These are phyloP conservation scores for Cymodocea nodosa DNA, from an alignment of 116 monocot genomes.

Conservation along the genomic window DNA sequence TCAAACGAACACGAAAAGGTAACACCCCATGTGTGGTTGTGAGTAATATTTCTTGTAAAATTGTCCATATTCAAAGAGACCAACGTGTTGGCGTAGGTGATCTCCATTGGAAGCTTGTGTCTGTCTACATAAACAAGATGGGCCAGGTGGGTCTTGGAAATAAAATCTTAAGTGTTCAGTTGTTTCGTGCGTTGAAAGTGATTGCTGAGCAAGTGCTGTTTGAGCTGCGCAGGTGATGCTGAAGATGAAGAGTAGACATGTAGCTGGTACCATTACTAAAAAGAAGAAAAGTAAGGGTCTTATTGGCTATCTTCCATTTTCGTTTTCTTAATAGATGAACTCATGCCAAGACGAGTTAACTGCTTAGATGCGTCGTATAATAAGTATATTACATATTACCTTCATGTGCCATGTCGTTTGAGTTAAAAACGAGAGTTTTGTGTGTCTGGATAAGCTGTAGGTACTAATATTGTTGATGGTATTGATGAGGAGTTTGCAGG, in stretches of 20 bases:
- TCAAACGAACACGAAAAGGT: conserved; percentile 94
- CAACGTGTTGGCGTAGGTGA: conserved; percentile 24
- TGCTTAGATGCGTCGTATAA: too few species aligned
- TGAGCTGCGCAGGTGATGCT: conserved; percentile 47
- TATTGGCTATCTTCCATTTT: not conserved
- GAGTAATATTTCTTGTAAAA: not conserved
- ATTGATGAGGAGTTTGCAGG: conserved; percentile 15
- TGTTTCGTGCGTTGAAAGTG: not conserved
- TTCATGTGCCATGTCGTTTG: too few species aligned
- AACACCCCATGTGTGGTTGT: not conserved
- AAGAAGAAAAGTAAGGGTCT: conserved; percentile 78
- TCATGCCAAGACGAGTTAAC: too few species aligned
- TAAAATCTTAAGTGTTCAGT: not conserved
- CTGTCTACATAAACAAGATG: conserved; percentile 59
- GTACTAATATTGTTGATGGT: too few species aligned
- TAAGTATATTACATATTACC: too few species aligned
- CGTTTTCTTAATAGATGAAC: too few species aligned
- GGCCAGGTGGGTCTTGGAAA: conserved; percentile 34
- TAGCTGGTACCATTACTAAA: conserved; percentile 89
- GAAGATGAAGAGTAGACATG: conserved; percentile 94
- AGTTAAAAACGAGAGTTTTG: too few species aligned
- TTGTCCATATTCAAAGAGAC: not conserved
- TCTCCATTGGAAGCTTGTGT: conserved; percentile 89
- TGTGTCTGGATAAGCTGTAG: too few species aligned
- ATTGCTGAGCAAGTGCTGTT: not conserved